Percentiles rank a stretch among this genome's conserved stretches.
phyloP scores from a whole-genome alignment of 2,329 filamentous ascomycete species.

The Trichoderma sp. region DNA sequence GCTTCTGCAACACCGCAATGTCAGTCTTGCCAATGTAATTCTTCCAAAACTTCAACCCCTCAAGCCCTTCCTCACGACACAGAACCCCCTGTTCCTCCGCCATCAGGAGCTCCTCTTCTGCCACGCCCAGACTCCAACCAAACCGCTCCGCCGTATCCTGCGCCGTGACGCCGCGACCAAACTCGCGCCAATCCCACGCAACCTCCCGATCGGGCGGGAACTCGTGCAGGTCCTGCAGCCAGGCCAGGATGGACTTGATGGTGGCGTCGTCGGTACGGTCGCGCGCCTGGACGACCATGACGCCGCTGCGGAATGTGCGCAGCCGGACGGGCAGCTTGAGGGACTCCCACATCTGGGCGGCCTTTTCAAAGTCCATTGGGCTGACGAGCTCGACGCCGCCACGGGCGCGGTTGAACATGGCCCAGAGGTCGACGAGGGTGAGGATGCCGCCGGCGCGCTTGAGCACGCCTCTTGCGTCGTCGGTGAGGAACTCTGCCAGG shows the following conservation, averaged over 20 bases:
- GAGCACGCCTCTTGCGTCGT: constrained; percentile 78
- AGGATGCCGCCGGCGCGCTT: constrained; percentile 84
- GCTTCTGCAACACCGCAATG: constrained; percentile 37
- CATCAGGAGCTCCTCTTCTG: constrained; percentile 95
- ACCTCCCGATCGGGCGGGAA: constrained; percentile 67
- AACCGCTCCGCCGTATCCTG: constrained; percentile 88
- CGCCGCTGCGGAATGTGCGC: constrained; percentile 86
- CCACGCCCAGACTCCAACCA: constrained; percentile 96
- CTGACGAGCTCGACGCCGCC: constrained; percentile 94
- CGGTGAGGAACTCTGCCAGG: constrained; percentile 84
- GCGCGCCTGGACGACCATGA: constrained; percentile 88
- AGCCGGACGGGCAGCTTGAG: constrained; percentile 84
- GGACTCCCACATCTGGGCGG: constrained; percentile 84
- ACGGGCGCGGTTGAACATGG: constrained; percentile 88
- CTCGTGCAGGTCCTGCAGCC: constrained; percentile 74
- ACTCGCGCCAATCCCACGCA: constrained; percentile 75
- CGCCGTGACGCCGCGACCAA: constrained; percentile 84
- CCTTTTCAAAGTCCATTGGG: constrained; percentile 88
- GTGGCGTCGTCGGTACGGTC: constrained; percentile 93
- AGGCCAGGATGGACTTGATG: constrained; percentile 72
- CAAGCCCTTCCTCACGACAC: constrained; percentile 89
- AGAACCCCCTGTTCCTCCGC: constrained; percentile 86
- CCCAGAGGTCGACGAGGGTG: constrained; percentile 88
- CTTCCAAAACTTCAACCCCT: constrained; percentile 91
- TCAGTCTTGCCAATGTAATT: constrained; percentile 66